phyloP scores from a whole-genome alignment of 1,139 yeast genomes.

The Yamadazyma blattariae region DNA sequence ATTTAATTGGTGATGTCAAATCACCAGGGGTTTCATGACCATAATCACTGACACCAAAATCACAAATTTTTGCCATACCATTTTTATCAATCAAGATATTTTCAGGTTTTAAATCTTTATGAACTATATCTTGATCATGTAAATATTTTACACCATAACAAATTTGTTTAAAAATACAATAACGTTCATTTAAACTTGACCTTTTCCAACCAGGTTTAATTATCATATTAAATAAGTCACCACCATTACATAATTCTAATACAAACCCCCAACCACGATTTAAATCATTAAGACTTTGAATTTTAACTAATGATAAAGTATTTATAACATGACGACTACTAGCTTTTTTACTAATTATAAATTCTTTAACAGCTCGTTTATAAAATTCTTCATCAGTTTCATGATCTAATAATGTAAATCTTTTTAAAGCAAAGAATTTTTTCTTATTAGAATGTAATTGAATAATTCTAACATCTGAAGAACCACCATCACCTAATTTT shows the following conservation, averaged over 20 bases:
- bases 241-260: slow-evolving; percentile 61
- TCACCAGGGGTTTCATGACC: slow-evolving; percentile 60
- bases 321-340: slow-evolving; percentile 55
- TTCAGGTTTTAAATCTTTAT: slow-evolving; percentile 67
- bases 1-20: slow-evolving; percentile 43
- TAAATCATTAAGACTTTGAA: slow-evolving; percentile 53
- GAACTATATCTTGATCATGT: slow-evolving; percentile 58
- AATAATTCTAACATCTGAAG: slow-evolving; percentile 60
- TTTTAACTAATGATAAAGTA: slow-evolving; percentile 53
- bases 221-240: slow-evolving; percentile 47
- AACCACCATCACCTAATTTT: slow-evolving; percentile 70
- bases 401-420: slow-evolving; percentile 55
- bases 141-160: slow-evolving; percentile 50
- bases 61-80: slow-evolving; percentile 69
- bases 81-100: slow-evolving; percentile 52
- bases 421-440: slow-evolving; percentile 56
- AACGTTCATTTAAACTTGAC: slow-evolving; percentile 44
- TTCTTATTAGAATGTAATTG: slow-evolving; percentile 41
- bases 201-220: slow-evolving; percentile 49
- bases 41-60: slow-evolving; percentile 71
- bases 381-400: slow-evolving; percentile 69
- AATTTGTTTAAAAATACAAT: slow-evolving; percentile 62
- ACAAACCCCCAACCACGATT: slow-evolving; percentile 78
- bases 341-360: slow-evolving; percentile 49
- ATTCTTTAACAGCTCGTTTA: slow-evolving; percentile 62